phyloP scores from a whole-genome alignment of 2,329 filamentous ascomycete genomes.

The Aaosphaeria pasadenensis region DNA sequence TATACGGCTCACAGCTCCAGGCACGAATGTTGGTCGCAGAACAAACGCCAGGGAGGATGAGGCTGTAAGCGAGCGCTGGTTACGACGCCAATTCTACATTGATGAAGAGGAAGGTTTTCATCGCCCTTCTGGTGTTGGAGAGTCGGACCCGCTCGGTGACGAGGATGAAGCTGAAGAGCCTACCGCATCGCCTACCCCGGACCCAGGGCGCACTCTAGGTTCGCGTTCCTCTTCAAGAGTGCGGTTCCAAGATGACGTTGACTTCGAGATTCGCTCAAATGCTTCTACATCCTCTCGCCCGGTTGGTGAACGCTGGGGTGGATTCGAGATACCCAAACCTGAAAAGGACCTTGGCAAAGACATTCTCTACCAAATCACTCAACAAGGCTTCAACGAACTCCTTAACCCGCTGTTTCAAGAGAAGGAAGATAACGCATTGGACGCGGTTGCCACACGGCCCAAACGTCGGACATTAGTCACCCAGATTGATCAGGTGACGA shows the following conservation, averaged over 20 bases:
- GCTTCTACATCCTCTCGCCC: slow-evolving; percentile 70
- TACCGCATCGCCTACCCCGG: slow-evolving; percentile 2
- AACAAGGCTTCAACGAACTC: slow-evolving; percentile 90
- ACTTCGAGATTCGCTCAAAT: slow-evolving; percentile 69
- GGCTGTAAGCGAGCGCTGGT: slow-evolving; percentile 64
- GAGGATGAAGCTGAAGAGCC: slow-evolving; percentile 8
- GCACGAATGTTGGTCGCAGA: slow-evolving; percentile 5
- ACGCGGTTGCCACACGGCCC: slow-evolving; percentile 48
- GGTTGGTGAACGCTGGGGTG: slow-evolving; percentile 67
- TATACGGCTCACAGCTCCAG: slow-evolving; percentile 6
- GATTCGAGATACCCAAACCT: slow-evolving; percentile 73
- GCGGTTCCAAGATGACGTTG: slow-evolving; percentile 69
- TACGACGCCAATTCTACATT: slow-evolving; percentile 73
- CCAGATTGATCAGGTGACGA: slow-evolving; percentile 17
- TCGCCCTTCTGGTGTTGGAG: slow-evolving; percentile 16
- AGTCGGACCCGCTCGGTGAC: slow-evolving; percentile 3
- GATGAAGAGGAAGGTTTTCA: slow-evolving; percentile 76
- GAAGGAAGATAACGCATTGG: slow-evolving; percentile 73
- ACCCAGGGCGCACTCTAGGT: slow-evolving; percentile 26
- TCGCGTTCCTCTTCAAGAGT: slow-evolving; percentile 78
- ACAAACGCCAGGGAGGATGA: slow-evolving; percentile 22
- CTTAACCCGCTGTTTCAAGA: slow-evolving; percentile 81
- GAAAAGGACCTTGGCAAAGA: slow-evolving; percentile 84
- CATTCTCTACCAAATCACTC: slow-evolving; percentile 85
- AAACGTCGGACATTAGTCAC: slow-evolving; percentile 23